Percentiles rank a stretch among this genome's conserved stretches.
Evolutionary conservation across 169 alveolate species (phyloP).

Genomic region (Plasmodium ovale): DNA sequence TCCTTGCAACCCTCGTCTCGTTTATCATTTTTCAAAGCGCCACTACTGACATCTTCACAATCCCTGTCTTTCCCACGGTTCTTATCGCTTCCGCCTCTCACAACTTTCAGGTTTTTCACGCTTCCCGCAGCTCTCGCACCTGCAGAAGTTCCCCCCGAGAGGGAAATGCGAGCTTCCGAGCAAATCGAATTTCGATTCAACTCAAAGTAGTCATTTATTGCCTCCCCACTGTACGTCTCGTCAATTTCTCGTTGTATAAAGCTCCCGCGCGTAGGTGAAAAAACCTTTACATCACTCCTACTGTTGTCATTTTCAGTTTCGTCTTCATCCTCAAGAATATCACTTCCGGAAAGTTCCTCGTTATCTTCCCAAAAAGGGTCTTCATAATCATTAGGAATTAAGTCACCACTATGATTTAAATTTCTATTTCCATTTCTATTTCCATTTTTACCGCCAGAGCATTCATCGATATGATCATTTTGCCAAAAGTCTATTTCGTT

Average conservation of each 20-base stretch:
- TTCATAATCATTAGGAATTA: background rate
- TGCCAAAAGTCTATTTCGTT: slow-evolving; percentile 76
- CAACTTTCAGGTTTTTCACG: too few relatives aligned
- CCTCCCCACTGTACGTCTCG: slow-evolving; percentile 39
- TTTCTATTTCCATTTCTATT: background rate
- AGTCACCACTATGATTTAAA: too few relatives aligned
- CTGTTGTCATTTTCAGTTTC: slow-evolving; percentile 1
- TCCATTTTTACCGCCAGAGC: background rate
- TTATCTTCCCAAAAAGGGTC: background rate
- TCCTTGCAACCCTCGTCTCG: too few relatives aligned
- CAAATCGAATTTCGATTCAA: background rate
- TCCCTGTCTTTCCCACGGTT: too few relatives aligned
- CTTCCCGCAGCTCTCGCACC: too few relatives aligned
- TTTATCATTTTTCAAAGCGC: too few relatives aligned
- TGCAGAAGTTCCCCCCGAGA: too few relatives aligned
- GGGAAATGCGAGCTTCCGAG: too few relatives aligned
- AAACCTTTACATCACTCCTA: background rate
- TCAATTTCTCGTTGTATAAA: slow-evolving; percentile 56
- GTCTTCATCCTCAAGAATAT: background rate
- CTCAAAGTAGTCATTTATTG: slow-evolving; percentile 51
- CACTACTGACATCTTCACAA: too few relatives aligned
- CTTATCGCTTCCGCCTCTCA: too few relatives aligned
- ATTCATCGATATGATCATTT: slow-evolving; percentile 48
- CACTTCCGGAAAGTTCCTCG: background rate
- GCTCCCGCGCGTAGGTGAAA: background rate